Base-by-base conservation (phyloP, 495 filamentous ascomycete genomes). In the Tuber umbilicatum region DNA sequence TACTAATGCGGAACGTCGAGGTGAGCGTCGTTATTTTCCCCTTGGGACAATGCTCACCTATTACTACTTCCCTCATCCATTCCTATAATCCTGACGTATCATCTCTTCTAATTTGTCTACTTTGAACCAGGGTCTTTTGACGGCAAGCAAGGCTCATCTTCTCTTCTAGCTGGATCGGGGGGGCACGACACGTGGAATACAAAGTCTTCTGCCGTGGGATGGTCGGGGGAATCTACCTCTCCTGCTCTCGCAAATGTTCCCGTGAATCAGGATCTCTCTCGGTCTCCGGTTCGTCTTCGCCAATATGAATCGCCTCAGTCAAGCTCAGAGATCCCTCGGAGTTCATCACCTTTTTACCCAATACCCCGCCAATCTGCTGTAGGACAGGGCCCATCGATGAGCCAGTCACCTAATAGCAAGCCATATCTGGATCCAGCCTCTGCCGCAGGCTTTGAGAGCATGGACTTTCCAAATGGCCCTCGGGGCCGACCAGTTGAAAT, bases 221-320 rank as follows among this genome's bases (percentile, higher is more conserved):
- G 76, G 78, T 64, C 76, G 14, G 80, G 74, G 64, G 76, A 81
- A 64, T 75, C 79, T 2, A 79, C 80, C n/a, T 81, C 80, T 70
- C 80, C 80, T 68, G 79, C 79, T 70, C 70, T 81, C 64, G 60
- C 80, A 17, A 81, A 40, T 39, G 76, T 79, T 41, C 67, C 60
- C 37, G 70, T 75, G 31, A 81, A 45, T 55, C 80, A 81, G 75
- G 80, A 81, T 50, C 71, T 76, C 35, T 78, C 79, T 23, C 80
- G 80, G 55, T 83, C 82, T 43, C 82, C 82, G 3, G 81, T 76
- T 71, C 74, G 82, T 10, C 78, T 82, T 41, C 82, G 82, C 7
- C 83, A 83, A 70, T 82, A 80, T 16, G 82, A 83, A 64, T 79
- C 79, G 27, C 76, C 81, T 23, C 80, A 79, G 72, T 79, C 78